These are phyloP conservation scores for Aspergillus udagawae DNA, from an alignment of 2,329 filamentous ascomycete species.

Conservation along the genomic window DNA sequence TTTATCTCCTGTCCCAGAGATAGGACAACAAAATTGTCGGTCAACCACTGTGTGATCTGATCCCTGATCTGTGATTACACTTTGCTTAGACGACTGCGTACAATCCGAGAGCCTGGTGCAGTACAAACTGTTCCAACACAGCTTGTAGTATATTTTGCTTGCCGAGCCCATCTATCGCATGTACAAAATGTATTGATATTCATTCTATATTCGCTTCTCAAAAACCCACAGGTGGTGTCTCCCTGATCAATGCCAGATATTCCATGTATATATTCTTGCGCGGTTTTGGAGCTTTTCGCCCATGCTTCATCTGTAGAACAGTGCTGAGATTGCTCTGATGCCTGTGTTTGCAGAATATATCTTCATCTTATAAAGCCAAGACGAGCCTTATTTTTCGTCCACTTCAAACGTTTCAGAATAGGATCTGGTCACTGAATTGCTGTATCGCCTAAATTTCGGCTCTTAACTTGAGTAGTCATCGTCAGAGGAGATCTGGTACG, in stretches of 20 bases:
- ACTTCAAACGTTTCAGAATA: not conserved
- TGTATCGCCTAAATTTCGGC: not conserved
- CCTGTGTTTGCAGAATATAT: not conserved
- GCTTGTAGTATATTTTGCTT: not conserved
- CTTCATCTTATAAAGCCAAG: not conserved
- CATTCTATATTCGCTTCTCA: not conserved
- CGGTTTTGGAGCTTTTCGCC: not conserved
- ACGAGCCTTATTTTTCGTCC: not conserved
- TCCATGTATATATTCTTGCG: not conserved
- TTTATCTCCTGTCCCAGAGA: slow-evolving; percentile 31
- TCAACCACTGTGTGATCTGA: slow-evolving; percentile 36
- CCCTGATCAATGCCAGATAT: not conserved
- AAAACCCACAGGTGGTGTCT: not conserved
- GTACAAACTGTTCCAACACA: not conserved
- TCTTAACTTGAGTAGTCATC: not conserved
- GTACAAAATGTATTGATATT: not conserved
- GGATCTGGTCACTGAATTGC: not conserved
- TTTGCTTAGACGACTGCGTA: slow-evolving; percentile 1
- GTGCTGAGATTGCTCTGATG: not conserved
- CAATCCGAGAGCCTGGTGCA: not conserved
- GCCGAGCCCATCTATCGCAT: not conserved
- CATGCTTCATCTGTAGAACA: too few species aligned
- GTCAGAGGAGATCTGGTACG: not conserved
- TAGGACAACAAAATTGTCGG: slow-evolving; percentile 29
- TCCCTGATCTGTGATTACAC: slow-evolving; percentile 26